Evolutionary conservation across 495 filamentous ascomycete genomes (phyloP), one percentile per base, ranked within the genome.

Genomic region (Xylaria venustula): DNA sequence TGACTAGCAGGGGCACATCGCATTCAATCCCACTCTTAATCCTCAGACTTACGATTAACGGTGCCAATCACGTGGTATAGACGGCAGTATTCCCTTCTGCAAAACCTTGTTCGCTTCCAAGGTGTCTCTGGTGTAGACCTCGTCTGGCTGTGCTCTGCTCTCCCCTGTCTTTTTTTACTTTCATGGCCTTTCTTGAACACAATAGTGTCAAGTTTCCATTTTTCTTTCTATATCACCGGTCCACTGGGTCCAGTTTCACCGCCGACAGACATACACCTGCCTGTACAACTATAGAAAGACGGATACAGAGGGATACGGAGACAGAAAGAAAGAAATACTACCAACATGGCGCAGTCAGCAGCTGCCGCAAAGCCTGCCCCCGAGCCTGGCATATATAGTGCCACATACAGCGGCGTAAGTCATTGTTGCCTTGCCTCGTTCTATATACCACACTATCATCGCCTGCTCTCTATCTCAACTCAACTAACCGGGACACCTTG

Each of bases 331-430:
- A 34, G 34, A 34, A 9, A 30, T 50, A 45, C 46, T 20, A 44
- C 34, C 61, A 67, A 23, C 34, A 81, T 81, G 79, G 73, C 67
- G 22, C 78, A 79, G 58, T 70, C 67, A 58, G 63, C 60, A 34
- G 62, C 64, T 19, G 57, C 54, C 34, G 50, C 58, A 54, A 61
- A 61, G 30, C 51, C 62, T 50, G 45, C 48, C 26, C 4, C 56
- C 26, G 58, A 36, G 25, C 64, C 65, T 19, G 78, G 79, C 64
- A 86, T 97, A 54, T 97, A 92, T 74, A 91, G 89, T 74, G 92
- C 92, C 48, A 96, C 92, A 0, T 97, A 97, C 73, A 96, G 92
- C 75, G 91, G 88, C 85, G 92, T 97, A 81, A 76, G 88, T 80
- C 17, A 17, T 54, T 60, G 11, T 63, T 51, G 34, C 36, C 61